Conservation (phyloP, 495 filamentous ascomycete genomes). For the Bombardia bombarda region DNA sequence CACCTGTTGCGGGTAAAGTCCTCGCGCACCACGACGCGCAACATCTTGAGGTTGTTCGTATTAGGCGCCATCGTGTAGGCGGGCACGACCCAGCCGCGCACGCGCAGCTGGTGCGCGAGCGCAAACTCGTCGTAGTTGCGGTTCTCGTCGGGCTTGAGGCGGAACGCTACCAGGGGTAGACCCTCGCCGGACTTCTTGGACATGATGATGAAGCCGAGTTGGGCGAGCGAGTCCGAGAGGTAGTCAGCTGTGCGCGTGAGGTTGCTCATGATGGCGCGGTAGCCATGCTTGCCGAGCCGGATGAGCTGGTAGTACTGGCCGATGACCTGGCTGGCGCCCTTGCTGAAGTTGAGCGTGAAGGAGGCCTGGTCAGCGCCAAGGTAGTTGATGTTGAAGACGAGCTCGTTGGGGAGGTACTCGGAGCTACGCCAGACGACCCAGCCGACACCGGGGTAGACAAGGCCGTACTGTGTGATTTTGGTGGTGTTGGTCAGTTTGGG, state of each 20-base stretch:
- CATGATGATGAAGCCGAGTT: slow-evolving; percentile 78
- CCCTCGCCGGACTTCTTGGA: slow-evolving; percentile 66
- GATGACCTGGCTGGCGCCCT: slow-evolving; percentile 85
- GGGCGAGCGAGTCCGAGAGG: slow-evolving; percentile 56
- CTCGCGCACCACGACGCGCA: slow-evolving; percentile 82
- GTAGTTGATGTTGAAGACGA: slow-evolving; percentile 98
- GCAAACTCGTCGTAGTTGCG: slow-evolving; percentile 76
- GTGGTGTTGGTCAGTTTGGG: slow-evolving; percentile 6
- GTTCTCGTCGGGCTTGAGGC: slow-evolving; percentile 48
- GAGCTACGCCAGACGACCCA: slow-evolving; percentile 87
- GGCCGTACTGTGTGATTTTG: slow-evolving; percentile 31
- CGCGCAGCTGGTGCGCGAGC: slow-evolving; percentile 71
- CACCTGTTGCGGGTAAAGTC: slow-evolving; percentile 75
- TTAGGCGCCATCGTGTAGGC: slow-evolving; percentile 94
- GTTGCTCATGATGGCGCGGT: slow-evolving; percentile 80
- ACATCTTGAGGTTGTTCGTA: slow-evolving; percentile 68
- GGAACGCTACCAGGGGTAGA: slow-evolving; percentile 80
- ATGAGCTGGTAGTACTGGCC: slow-evolving; percentile 96
- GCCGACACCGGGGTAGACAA: slow-evolving; percentile 84
- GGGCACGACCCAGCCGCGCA: slow-evolving; percentile 82
- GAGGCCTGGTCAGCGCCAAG: slow-evolving; percentile 91
- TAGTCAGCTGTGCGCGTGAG: slow-evolving; percentile 78
- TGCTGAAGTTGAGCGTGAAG: slow-evolving; percentile 95
- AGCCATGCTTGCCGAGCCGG: slow-evolving; percentile 82
- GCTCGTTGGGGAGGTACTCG: slow-evolving; percentile 76